Conservation (phyloP, 116 monocot species). For the Papilionanthe hybrid region DNA sequence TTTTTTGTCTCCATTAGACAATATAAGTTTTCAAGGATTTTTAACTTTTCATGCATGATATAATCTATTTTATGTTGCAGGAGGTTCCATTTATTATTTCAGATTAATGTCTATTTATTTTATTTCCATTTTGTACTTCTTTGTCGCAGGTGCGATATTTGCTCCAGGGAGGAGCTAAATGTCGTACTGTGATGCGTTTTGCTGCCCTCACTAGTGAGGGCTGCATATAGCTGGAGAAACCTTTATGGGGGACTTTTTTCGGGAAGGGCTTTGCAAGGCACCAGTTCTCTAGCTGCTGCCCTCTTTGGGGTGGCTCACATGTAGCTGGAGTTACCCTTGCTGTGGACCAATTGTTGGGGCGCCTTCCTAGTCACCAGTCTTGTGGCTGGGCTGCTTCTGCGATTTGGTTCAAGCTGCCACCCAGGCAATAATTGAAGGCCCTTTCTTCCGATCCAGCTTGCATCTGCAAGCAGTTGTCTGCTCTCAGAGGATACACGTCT, state of each 20-base stretch:
- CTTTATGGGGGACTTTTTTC: slow-evolving; percentile 27
- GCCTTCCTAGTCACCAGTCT: slow-evolving; percentile 21
- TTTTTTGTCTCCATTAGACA: not conserved
- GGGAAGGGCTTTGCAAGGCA: slow-evolving; percentile 34
- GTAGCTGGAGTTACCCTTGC: slow-evolving; percentile 8
- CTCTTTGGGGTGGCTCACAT: slow-evolving; percentile 7
- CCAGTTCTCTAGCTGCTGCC: slow-evolving; percentile 16
- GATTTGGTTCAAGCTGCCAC: slow-evolving; percentile 36
- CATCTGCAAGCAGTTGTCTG: slow-evolving; percentile 50
- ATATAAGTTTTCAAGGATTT: not conserved
- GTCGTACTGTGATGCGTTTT: slow-evolving; percentile 78
- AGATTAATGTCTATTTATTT: slow-evolving; percentile 29
- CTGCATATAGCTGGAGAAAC: slow-evolving; percentile 55
- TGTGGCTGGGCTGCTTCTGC: slow-evolving; percentile 26
- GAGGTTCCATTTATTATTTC: slow-evolving; percentile 15
- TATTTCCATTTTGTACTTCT: slow-evolving; percentile 54
- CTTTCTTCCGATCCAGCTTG: slow-evolving; percentile 47
- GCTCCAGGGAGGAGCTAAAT: slow-evolving; percentile 99
- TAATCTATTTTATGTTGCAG: slow-evolving; percentile 8
- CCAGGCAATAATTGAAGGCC: slow-evolving; percentile 41
- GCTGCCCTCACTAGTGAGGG: slow-evolving; percentile 48
- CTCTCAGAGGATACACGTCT: slow-evolving; percentile 18
- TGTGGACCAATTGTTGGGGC: slow-evolving; percentile 10
- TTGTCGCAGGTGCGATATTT: slow-evolving; percentile 99
- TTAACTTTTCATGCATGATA: not conserved